These are phyloP conservation scores for Candida railenensis DNA, from an alignment of 805 yeast species.

Conservation along the genomic window DNA sequence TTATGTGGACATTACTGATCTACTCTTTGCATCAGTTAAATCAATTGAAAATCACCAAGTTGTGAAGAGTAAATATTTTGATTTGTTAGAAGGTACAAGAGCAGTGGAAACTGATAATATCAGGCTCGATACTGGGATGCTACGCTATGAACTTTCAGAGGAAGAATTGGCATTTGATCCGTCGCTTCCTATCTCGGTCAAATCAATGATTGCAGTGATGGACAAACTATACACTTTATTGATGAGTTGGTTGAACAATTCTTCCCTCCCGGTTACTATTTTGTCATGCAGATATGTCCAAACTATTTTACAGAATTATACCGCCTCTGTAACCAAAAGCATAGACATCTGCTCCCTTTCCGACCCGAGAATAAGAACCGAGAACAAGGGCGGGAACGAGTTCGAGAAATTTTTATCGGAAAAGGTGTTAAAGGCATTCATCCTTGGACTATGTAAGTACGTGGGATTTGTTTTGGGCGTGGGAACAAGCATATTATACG, in stretches of 20 bases:
- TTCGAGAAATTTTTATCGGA: slow-evolving; percentile 39
- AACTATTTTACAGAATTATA: slow-evolving; percentile 45
- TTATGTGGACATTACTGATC: slow-evolving; percentile 54
- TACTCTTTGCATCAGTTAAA: slow-evolving; percentile 41
- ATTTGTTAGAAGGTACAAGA: slow-evolving; percentile 79
- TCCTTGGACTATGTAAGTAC: slow-evolving; percentile 54
- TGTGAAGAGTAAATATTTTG: slow-evolving; percentile 57
- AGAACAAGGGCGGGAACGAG: not conserved
- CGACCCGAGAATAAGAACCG: not conserved
- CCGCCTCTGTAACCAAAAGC: slow-evolving; percentile 7
- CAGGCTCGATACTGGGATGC: slow-evolving; percentile 74
- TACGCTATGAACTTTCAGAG: slow-evolving; percentile 34
- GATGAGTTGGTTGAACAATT: slow-evolving; percentile 74
- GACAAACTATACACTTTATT: slow-evolving; percentile 54
- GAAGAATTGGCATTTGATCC: slow-evolving; percentile 51
- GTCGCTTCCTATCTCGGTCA: slow-evolving; percentile 30
- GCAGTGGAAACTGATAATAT: slow-evolving; percentile 77
- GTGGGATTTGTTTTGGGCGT: slow-evolving; percentile 47
- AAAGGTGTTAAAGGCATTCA: slow-evolving; percentile 48
- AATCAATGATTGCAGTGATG: slow-evolving; percentile 49
- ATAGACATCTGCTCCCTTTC: slow-evolving; percentile 9
- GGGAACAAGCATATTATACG: slow-evolving; percentile 61
- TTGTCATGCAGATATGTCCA: slow-evolving; percentile 75
- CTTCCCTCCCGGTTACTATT: slow-evolving; percentile 73
- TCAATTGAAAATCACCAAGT: slow-evolving; percentile 52